Conservation (phyloP, 1,284 basidiomycete species). For the Irpex rosettiformis region DNA sequence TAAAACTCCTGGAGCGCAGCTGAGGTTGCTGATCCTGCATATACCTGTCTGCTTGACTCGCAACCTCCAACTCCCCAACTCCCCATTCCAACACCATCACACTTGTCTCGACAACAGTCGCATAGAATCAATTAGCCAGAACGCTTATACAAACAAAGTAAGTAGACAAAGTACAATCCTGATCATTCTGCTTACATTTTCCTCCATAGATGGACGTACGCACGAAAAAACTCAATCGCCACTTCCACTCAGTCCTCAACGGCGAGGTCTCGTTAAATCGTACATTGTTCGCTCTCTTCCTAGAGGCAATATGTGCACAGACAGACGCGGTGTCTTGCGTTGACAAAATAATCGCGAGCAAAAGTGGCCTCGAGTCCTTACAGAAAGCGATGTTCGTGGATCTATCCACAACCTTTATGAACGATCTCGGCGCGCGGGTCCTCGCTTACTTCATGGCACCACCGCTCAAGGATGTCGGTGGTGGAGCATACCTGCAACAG, state of each 20-base stretch:
- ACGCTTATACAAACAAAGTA: too few species aligned
- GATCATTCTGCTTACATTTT: too few species aligned
- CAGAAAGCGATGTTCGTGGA: slow-evolving; percentile 44
- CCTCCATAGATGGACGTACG: background rate
- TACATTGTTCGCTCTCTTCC: slow-evolving; percentile 30
- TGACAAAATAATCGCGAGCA: slow-evolving; percentile 37
- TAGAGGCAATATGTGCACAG: slow-evolving; percentile 46
- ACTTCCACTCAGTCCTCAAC: slow-evolving; percentile 23
- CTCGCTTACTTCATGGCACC: slow-evolving; percentile 40
- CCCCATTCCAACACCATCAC: too few species aligned
- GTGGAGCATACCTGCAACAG: slow-evolving; percentile 39
- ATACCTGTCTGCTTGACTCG: too few species aligned
- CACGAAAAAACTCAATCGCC: slow-evolving; percentile 18
- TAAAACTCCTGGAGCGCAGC: too few species aligned
- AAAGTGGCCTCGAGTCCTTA: slow-evolving; percentile 38
- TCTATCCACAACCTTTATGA: slow-evolving; percentile 38
- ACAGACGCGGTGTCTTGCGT: slow-evolving; percentile 38
- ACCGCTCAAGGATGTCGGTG: slow-evolving; percentile 33
- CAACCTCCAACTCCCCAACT: too few species aligned
- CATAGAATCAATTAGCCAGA: too few species aligned
- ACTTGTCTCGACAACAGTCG: too few species aligned
- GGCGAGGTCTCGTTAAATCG: slow-evolving; percentile 19
- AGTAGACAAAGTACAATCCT: too few species aligned
- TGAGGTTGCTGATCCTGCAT: too few species aligned
- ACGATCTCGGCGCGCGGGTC: slow-evolving; percentile 36